These are phyloP conservation scores for Monosporascus sp. DNA, from an alignment of 2,329 filamentous ascomycete genomes.

Conservation along the genomic window DNA sequence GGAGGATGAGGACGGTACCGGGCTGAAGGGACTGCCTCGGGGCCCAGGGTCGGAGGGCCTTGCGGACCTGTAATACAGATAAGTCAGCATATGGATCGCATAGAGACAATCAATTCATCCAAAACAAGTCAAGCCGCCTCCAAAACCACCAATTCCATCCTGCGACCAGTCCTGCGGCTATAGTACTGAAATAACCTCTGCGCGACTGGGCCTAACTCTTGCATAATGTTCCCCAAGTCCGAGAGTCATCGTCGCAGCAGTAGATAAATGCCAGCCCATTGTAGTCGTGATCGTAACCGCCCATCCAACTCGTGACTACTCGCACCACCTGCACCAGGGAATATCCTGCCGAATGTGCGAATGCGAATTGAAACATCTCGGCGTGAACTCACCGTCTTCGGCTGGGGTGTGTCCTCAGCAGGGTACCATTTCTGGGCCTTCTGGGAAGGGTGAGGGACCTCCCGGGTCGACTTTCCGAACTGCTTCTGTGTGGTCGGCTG, in stretches of 20 bases:
- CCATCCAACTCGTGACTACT: no score
- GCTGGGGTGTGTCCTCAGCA: conserved; percentile 80
- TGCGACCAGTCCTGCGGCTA: background rate
- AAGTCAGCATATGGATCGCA: conserved; percentile 19
- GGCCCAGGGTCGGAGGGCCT: conserved; percentile 82
- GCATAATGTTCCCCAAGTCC: no score
- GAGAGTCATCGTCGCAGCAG: no score
- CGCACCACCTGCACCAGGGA: no score
- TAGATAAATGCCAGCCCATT: no score
- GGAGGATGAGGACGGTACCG: conserved; percentile 95
- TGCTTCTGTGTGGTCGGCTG: conserved; percentile 71
- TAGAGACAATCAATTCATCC: background rate
- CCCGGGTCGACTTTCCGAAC: conserved; percentile 95
- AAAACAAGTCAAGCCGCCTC: background rate
- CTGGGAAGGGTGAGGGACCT: conserved; percentile 78
- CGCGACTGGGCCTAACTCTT: background rate
- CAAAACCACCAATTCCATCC: background rate
- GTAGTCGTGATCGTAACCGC: no score
- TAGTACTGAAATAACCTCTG: background rate
- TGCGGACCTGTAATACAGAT: conserved; percentile 68
- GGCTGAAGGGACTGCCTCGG: conserved; percentile 85
- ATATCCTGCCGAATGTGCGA: no score
- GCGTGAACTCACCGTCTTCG: conserved; percentile 80
- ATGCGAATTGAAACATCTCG: no score
- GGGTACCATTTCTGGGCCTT: conserved; percentile 99